These are phyloP conservation scores for Penicillium pulvis DNA, from an alignment of 495 filamentous ascomycete species.

Conservation along the genomic window DNA sequence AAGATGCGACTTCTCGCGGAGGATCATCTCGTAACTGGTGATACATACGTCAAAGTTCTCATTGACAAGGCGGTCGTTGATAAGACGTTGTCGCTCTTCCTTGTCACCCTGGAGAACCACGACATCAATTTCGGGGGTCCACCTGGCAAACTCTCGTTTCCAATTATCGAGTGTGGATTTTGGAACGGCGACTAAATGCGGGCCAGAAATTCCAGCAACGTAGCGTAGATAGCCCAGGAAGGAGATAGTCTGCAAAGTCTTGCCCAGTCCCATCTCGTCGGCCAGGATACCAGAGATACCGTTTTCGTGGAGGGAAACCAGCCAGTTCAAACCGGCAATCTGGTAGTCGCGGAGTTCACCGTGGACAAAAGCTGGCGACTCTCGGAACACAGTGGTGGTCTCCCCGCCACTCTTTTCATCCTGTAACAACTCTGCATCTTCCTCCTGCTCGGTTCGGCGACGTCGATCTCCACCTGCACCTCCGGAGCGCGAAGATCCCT, in stretches of 20 bases:
- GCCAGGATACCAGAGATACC: conserved; percentile 97
- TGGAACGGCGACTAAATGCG: conserved; percentile 92
- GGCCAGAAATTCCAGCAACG: conserved; percentile 81
- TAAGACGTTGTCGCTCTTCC: conserved; percentile 85
- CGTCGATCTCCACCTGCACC: conserved; percentile 80
- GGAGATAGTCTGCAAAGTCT: conserved; percentile 87
- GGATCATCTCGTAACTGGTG: conserved; percentile 96
- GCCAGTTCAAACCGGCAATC: conserved; percentile 91
- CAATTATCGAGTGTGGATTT: conserved; percentile 99
- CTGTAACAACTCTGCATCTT: conserved; percentile 91
- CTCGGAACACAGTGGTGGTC: conserved; percentile 85
- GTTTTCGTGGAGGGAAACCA: conserved; percentile 98
- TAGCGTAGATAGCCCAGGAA: conserved; percentile 95
- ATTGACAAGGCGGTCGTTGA: conserved; percentile 85
- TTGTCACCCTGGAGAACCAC: conserved; percentile 94
- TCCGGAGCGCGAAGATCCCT: conserved; percentile 73
- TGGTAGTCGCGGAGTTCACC: conserved; percentile 94
- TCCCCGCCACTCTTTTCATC: conserved; percentile 87
- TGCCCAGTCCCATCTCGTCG: conserved; percentile 96
- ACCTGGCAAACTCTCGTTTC: conserved; percentile 89
- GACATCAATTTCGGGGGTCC: conserved; percentile 95
- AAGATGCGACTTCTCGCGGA: conserved; percentile 90
- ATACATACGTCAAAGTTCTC: conserved; percentile 94
- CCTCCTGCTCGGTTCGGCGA: conserved; percentile 93
- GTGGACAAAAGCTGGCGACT: conserved; percentile 88